Base-by-base conservation (phyloP, 164 flowering plant genomes). In the Tetracentron sinense region DNA sequence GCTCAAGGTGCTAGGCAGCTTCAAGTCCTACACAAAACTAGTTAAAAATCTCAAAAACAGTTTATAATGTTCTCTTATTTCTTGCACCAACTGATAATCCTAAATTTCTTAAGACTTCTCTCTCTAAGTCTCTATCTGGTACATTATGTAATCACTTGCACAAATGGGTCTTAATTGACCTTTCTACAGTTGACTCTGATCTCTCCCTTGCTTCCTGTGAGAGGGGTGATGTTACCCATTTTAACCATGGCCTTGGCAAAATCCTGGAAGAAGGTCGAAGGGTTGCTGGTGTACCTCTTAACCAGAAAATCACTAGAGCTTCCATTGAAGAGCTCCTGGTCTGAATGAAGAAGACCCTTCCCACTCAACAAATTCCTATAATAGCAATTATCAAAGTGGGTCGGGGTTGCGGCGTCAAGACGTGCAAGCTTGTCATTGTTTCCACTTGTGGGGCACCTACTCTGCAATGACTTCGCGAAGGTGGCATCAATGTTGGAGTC, bases 321-420 rank as follows among this genome's bases (percentile, higher is more conserved):
- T 0, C 62, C 62, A 51, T 56, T 79, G 71, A 70, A 79, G 19
- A 81, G 76, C 58, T 63, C 66, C 33, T 81, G 87, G 26, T 83
- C 87, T 0, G 87, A 81, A 46, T 81, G 85, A 16, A 83, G 58
- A 15, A 83, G 68, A 3, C 84, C 87, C 56, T 66, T 69, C 16
- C 31, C 57, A 22, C 42, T 60, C 27, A 72, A 44, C 53, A 83
- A 46, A 27, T 81, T 61, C 25, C 33, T 61, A 68, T 19, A 82
- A 56, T 80, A 82, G 2, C 46, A 63, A 15, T 72, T 76, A 70
- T 82, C 78, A 30, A 82, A 82, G 0, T 12, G 5, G 0, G 42
- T 64, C 3, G 74, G 75, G 38, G 53, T 80, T 0, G 48, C 44
- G 20, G 7, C 5, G 64, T 82, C 86, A 0, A 82, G 68, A 1